Base-by-base conservation (phyloP, 1,284 basidiomycete genomes). In the Cryptococcus sp. region DNA sequence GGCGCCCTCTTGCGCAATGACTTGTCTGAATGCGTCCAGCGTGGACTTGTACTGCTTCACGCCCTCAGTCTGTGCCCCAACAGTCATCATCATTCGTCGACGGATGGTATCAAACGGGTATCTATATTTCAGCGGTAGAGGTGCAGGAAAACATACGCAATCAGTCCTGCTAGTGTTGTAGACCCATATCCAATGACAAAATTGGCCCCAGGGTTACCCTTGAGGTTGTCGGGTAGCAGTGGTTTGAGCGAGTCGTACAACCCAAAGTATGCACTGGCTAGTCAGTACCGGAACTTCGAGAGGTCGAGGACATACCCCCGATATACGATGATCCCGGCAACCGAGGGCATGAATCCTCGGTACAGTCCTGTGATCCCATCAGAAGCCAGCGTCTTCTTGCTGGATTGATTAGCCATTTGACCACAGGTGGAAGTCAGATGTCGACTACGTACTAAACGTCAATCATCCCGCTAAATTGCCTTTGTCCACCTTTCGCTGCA, bases 51-150 rank as follows among this genome's bases (percentile, higher is more conserved):
- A 91, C 11, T 28, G 28, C 82, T 91, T 87, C 53, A 84, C 82
- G 67, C 82, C 81, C 64, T 83, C 3, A 65, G 76, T 3, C 10
- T 22, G 32, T 32, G 40, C 84, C 61, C 87, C 88, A 24, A 88
- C 91, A 37, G 88, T 91, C 88, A 91, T 91, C 88, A 91, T 91
- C 88, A 91, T 91, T 63, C 88, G 88, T 85, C 89, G 88, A 86
- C 89, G 87, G 70, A 91, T 91, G 62, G 91, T 92, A 77, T 94
- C 91, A 51, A 94, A 85, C 76, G 91, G 91, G 77, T 94, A 94
- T 41, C 46, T 47, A 21, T 7, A 10, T 10, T 2, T 34, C 14
- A 34, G 19, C 46, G 25, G 25, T 13, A 32, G 91, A 91, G 74
- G 89, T 4, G 11, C 11, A 11, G 4, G 28, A 5, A 28, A 11